Evolutionary conservation across 495 filamentous ascomycete genomes (phyloP).

Genomic region (Aspergillus panamensis): DNA sequence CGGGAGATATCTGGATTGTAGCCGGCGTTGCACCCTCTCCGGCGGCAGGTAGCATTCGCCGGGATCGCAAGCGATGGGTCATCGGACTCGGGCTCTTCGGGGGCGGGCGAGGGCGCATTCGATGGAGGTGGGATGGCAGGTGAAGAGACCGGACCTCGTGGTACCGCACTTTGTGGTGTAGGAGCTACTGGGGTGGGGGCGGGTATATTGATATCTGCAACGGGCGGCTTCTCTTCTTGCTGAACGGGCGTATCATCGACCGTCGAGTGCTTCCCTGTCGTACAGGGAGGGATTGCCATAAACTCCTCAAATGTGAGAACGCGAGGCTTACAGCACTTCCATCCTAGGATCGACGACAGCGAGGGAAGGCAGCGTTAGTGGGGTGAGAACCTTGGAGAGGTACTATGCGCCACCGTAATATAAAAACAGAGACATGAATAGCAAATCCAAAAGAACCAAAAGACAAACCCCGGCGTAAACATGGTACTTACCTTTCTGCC

Average conservation of each 20-base stretch:
- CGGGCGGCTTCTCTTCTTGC: constrained; percentile 44
- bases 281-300: constrained; percentile 89
- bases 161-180: constrained; percentile 19
- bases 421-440: not conserved
- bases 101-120: constrained; percentile 58
- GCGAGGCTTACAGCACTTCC: constrained; percentile 99
- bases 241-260: constrained; percentile 68
- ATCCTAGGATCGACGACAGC: constrained; percentile 55
- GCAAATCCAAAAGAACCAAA: constrained; percentile 3
- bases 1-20: constrained; percentile 59
- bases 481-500: constrained; percentile 81
- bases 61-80: constrained; percentile 69
- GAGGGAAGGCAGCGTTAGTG: constrained; percentile 13
- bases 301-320: constrained; percentile 99
- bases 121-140: constrained; percentile 53
- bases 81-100: constrained; percentile 82
- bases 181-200: constrained; percentile 32
- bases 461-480: constrained; percentile 29
- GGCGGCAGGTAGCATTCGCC: constrained; percentile 69
- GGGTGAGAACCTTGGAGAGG: constrained; percentile 10
- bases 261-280: constrained; percentile 86
- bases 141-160: constrained; percentile 38
- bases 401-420: constrained; percentile 1
- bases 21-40: constrained; percentile 63
- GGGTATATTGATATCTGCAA: constrained; percentile 24